A percentile compares a stretch with the other conserved stretches of the same genome.
These are phyloP conservation scores for Globisporangium paroecandrum DNA, from an alignment of 352 stramenopile species.

Conservation along the genomic window DNA sequence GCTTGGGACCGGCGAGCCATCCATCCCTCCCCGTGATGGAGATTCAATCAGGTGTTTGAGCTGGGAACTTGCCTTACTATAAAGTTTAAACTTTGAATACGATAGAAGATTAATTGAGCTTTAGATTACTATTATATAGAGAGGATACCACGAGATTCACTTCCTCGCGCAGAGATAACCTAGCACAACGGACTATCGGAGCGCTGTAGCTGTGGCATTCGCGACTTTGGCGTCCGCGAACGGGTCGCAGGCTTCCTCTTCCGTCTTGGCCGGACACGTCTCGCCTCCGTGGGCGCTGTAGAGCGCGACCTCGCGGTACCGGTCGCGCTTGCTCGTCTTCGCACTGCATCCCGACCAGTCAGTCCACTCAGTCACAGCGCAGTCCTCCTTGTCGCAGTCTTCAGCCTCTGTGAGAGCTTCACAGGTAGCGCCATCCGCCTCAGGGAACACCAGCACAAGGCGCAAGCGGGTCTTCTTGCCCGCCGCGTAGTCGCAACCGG, in stretches of 20 bases:
- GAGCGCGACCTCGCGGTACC: slow-evolving; percentile 28
- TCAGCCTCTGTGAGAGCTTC: slow-evolving; percentile 20
- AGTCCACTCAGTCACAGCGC: slow-evolving; percentile 37
- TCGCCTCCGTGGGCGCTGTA: slow-evolving; percentile 34
- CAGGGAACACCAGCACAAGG: slow-evolving; percentile 29
- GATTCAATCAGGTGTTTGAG: neutral
- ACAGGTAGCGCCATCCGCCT: slow-evolving; percentile 26
- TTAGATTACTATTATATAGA: neutral
- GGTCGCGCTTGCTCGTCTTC: slow-evolving; percentile 35
- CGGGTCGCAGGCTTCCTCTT: slow-evolving; percentile 29
- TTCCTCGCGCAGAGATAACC: neutral
- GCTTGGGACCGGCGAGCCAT: neutral
- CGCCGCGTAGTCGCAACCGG: slow-evolving; percentile 41
- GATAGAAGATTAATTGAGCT: neutral
- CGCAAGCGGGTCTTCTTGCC: slow-evolving; percentile 41
- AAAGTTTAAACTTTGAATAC: neutral
- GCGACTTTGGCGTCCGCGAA: slow-evolving; percentile 11
- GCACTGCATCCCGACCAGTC: slow-evolving; percentile 49
- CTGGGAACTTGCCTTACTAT: too few species aligned
- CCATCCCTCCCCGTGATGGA: neutral
- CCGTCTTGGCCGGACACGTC: slow-evolving; percentile 24
- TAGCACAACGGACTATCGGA: neutral
- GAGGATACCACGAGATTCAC: neutral
- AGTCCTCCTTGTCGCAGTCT: slow-evolving; percentile 44
- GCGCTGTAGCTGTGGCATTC: neutral